phyloP scores from a whole-genome alignment of 176 grass and related monocot genomes.

The Aegilops speltoides region DNA sequence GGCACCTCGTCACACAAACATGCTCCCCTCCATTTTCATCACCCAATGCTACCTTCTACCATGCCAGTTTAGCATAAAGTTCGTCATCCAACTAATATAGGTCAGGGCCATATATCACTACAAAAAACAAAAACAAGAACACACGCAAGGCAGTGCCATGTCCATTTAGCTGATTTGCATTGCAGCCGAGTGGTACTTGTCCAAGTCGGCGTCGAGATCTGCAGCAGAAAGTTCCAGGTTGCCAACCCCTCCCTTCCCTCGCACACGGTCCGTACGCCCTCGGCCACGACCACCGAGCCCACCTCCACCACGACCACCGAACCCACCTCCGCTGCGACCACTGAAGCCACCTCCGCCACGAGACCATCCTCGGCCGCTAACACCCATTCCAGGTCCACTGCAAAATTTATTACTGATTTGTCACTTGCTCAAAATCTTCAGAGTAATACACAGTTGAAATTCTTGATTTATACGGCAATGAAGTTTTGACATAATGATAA shows the following conservation, averaged over 20 bases:
- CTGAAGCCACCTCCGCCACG: not conserved
- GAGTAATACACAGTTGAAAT: not conserved
- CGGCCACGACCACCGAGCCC: not conserved
- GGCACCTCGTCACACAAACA: not conserved
- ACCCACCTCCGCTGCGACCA: slow-evolving; percentile 17
- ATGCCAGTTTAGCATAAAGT: not conserved
- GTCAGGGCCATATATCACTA: slow-evolving; percentile 25
- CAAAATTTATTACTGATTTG: not conserved
- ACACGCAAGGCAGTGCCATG: not conserved
- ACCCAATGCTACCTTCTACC: slow-evolving; percentile 6
- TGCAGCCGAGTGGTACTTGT: slow-evolving; percentile 47
- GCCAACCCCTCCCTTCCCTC: slow-evolving; percentile 10
- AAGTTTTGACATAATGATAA: not conserved
- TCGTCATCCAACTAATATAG: not conserved
- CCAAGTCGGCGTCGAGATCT: slow-evolving; percentile 57
- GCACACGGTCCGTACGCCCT: slow-evolving; percentile 5
- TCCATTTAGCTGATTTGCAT: slow-evolving; percentile 47
- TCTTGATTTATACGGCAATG: not conserved
- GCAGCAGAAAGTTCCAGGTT: slow-evolving; percentile 35
- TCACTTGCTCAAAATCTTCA: not conserved
- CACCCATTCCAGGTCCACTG: slow-evolving; percentile 28
- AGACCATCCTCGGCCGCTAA: slow-evolving; percentile 20
- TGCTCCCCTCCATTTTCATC: not conserved
- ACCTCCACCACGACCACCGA: too few species aligned
- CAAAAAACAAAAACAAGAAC: slow-evolving; percentile 6